These are phyloP conservation scores for Pseudevernia furfuracea DNA, from an alignment of 495 filamentous ascomycete species.

Conservation along the genomic window DNA sequence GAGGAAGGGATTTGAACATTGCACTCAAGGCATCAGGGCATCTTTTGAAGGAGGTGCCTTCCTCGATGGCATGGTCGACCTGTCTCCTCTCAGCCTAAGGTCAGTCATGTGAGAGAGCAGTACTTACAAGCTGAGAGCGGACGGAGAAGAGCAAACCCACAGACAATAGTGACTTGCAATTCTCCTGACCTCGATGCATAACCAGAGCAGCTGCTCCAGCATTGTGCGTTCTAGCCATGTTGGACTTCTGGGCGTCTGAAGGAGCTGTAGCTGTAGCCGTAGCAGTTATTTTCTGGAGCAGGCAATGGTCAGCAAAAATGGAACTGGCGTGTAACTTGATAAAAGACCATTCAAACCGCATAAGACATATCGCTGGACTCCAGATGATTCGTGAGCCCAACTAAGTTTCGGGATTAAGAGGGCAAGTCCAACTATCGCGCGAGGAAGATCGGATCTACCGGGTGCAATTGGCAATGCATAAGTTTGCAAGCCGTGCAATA, in stretches of 20 bases:
- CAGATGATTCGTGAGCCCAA: not conserved
- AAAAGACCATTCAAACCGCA: not conserved
- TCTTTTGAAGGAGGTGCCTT: conserved; percentile 19
- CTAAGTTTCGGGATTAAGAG: not conserved
- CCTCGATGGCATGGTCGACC: conserved; percentile 22
- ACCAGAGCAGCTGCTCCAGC: conserved; percentile 23
- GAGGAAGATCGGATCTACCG: not conserved
- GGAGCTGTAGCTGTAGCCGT: not conserved
- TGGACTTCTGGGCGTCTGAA: conserved; percentile 4
- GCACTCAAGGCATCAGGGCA: conserved; percentile 17
- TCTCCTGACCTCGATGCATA: conserved; percentile 21
- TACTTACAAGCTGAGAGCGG: conserved; percentile 21
- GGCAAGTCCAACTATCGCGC: not conserved
- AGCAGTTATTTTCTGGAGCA: conserved; percentile 17
- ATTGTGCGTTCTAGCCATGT: conserved; percentile 22
- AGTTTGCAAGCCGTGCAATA: not conserved
- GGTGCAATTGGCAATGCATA: not conserved
- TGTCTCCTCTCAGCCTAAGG: not conserved
- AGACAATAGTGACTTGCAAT: conserved; percentile 13
- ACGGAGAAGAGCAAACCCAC: conserved; percentile 24
- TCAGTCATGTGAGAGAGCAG: not conserved
- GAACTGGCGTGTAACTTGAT: not conserved
- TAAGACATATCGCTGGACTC: not conserved
- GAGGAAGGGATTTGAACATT: conserved; percentile 14
- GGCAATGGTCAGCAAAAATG: not conserved